A percentile compares a stretch with the other conserved stretches of the same genome.
phyloP scores from a whole-genome alignment of 768 basidiomycete species.

The Mycena vulgaris region DNA sequence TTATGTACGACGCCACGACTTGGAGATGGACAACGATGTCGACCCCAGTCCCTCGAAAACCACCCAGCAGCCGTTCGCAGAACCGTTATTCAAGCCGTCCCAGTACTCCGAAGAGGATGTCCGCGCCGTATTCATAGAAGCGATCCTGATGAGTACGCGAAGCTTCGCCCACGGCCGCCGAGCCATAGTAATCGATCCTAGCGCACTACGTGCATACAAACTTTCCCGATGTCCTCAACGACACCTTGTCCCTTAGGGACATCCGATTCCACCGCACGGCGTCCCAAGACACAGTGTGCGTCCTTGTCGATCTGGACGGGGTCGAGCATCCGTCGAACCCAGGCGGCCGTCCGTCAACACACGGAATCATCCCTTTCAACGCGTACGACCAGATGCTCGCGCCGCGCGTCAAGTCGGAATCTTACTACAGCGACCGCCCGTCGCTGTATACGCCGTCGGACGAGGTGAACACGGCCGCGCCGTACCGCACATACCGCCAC shows the following conservation, averaged over 20 bases:
- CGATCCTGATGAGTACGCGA: not conserved
- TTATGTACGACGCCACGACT: too few relatives aligned
- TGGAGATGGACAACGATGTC: not conserved
- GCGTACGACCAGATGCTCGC: conserved; percentile 7
- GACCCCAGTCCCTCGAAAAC: not conserved
- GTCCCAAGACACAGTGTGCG: not conserved
- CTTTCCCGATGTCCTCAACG: conserved; percentile 6
- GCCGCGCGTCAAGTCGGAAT: not conserved
- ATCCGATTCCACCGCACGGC: not conserved
- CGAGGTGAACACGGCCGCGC: conserved; percentile 11
- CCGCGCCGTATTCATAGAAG: not conserved
- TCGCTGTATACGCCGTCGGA: not conserved
- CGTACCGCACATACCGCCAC: conserved; percentile 14
- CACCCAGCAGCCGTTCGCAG: not conserved
- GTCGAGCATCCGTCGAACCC: conserved; percentile 7
- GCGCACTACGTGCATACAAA: conserved; percentile 18
- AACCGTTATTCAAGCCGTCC: not conserved
- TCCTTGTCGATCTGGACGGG: conserved; percentile 21
- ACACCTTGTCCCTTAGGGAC: conserved; percentile 6
- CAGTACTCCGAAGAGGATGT: not conserved
- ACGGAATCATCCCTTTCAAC: conserved; percentile 18
- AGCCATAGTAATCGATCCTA: not conserved
- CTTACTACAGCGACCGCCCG: not conserved
- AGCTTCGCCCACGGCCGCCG: too few relatives aligned
- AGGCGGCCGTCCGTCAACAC: not conserved